Base-by-base conservation (phyloP, 306 rosid species). In the Argentina anserina region DNA sequence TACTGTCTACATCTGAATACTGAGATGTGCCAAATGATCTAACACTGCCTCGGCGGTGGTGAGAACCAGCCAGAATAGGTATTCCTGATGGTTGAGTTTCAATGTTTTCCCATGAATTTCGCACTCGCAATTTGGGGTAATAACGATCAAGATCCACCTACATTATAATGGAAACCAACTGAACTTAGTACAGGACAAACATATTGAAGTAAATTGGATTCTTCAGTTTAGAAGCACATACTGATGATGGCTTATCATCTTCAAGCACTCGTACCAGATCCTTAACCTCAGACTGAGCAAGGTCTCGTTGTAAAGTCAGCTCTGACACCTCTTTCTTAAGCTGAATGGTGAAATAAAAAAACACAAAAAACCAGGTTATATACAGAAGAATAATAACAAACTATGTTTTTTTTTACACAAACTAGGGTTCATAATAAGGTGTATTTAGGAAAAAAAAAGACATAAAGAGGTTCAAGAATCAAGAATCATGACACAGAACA, bases 11-110 rank as follows among this genome's bases (percentile, higher is more conserved):
- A 76, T 90, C 95, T 67, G 96, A 88, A 72, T 85, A 85, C 75
- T 84, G 93, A 76, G 90, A 90, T 61, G 90, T 90, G 71, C 82
- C 84, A 78, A 84, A 85, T 58, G 97, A 93, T 80, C 87, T 83
- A 65, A 83, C 76, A 72, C 86, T 76, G 65, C 83, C 86, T 37
- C 70, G 72, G 73, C 81, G 60, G 8, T 78, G 61, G 11, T 78
- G 71, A 73, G 81, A 65, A 77, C 76, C 58, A 58, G 81, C 45
- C 29, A 56, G 49, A 69, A 64, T 58, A 9, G 82, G 88, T 65
- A 78, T 58, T 78, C 67, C 77, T 63, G 80, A 70, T 72, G 73
- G 67, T 39, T 41, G 88, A 80, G 73, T 86, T 76, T 83, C 91
- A 0, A 64, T 72, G 72, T 34, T 62, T 18, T 89, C 89, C 96